phyloP scores from a whole-genome alignment of 352 stramenopile species.

The Globisporangium yorkense region DNA sequence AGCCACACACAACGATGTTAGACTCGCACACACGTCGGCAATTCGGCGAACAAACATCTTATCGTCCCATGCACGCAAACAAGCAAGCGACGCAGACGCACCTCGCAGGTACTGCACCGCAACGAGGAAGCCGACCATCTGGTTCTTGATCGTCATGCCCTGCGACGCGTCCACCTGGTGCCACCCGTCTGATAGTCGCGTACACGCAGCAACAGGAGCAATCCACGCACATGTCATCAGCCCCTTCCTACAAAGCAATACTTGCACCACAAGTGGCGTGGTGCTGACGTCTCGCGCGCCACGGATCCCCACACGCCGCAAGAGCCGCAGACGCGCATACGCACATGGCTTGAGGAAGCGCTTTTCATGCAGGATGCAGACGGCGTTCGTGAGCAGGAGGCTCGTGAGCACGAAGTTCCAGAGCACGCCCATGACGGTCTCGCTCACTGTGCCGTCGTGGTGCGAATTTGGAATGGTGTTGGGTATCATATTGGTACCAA shows the following conservation, averaged over 20 bases:
- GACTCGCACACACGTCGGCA: background rate
- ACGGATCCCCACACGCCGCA: too few relatives aligned
- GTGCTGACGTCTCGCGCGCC: too few relatives aligned
- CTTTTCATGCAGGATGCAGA: slow-evolving; percentile 87
- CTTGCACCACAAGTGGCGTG: too few relatives aligned
- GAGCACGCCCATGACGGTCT: slow-evolving; percentile 58
- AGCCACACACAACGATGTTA: background rate
- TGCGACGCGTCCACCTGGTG: slow-evolving; percentile 75
- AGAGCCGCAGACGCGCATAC: slow-evolving; percentile 10
- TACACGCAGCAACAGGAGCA: background rate
- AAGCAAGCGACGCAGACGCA: slow-evolving; percentile 19
- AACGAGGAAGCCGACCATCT: slow-evolving; percentile 78
- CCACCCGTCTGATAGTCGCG: slow-evolving; percentile 56
- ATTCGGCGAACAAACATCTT: too few relatives aligned
- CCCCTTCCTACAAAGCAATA: too few relatives aligned
- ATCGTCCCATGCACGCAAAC: too few relatives aligned
- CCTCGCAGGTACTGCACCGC: slow-evolving; percentile 82
- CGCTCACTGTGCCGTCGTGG: too few relatives aligned
- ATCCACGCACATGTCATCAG: background rate
- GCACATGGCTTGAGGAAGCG: slow-evolving; percentile 79
- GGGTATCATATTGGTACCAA: too few relatives aligned
- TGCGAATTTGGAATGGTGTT: too few relatives aligned
- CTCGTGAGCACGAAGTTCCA: slow-evolving; percentile 88
- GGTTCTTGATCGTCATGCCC: slow-evolving; percentile 85
- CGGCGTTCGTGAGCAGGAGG: slow-evolving; percentile 78